A percentile compares a stretch with the other conserved stretches of the same genome.
phyloP scores from a whole-genome alignment of 371 early-diverging fungal species.

The Mucor sp. region DNA sequence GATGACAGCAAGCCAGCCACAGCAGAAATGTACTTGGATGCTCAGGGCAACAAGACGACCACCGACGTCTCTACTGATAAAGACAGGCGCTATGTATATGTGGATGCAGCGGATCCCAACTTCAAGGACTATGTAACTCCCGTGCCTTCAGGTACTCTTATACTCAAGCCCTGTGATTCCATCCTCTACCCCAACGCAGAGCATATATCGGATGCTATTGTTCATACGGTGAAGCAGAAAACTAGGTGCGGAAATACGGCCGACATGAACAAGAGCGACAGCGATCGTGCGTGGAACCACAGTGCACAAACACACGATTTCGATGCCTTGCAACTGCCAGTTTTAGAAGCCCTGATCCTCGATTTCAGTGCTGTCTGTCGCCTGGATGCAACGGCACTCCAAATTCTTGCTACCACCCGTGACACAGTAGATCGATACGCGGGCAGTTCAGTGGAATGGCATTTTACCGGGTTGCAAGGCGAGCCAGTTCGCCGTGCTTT shows the following conservation, averaged over 20 bases:
- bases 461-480: conserved; percentile 31
- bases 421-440: conserved; percentile 46
- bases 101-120: conserved; percentile 20
- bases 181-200: conserved; percentile 26
- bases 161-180: conserved; percentile 11
- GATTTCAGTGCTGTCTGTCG: conserved; percentile 77
- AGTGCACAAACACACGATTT: neutral
- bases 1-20: neutral
- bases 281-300: conserved; percentile 51
- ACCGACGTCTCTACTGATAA: conserved; percentile 3
- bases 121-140: neutral
- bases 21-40: conserved; percentile 32
- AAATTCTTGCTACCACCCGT: conserved; percentile 59
- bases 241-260: conserved; percentile 14
- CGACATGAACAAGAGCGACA: conserved; percentile 18
- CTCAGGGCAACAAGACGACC: conserved; percentile 39
- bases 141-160: conserved; percentile 13
- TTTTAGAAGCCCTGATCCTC: conserved; percentile 70
- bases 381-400: conserved; percentile 79
- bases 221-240: conserved; percentile 3
- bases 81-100: conserved; percentile 14
- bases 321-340: conserved; percentile 36
- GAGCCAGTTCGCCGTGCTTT: conserved; percentile 27
- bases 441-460: conserved; percentile 35
- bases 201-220: conserved; percentile 18